These are phyloP conservation scores for Trichosporon sp. DNA, from an alignment of 1,284 basidiomycete genomes.

Conservation along the genomic window DNA sequence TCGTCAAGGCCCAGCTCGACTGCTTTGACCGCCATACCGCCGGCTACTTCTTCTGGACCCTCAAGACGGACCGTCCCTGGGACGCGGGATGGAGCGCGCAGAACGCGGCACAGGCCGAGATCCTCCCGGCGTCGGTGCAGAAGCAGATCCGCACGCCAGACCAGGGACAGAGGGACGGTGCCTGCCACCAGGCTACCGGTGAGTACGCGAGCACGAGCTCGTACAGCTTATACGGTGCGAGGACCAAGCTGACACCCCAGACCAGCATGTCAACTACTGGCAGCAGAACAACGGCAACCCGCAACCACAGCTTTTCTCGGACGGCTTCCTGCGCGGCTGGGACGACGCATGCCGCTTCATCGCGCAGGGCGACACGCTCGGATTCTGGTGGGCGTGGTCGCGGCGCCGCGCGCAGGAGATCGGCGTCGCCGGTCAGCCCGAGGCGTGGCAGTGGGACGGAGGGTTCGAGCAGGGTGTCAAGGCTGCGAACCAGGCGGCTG, in stretches of 20 bases:
- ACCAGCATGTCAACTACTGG: constrained; percentile 59
- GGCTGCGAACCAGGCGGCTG: constrained; percentile 14
- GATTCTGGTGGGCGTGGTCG: constrained; percentile 59
- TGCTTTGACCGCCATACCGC: constrained; percentile 62
- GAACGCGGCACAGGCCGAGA: constrained; percentile 61
- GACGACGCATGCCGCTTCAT: constrained; percentile 60
- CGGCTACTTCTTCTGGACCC: constrained; percentile 86
- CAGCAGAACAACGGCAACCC: constrained; percentile 50
- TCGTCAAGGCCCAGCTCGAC: constrained; percentile 62
- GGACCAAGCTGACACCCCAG: constrained; percentile 41
- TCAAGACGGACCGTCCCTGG: constrained; percentile 64
- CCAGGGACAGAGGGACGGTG: constrained; percentile 45
- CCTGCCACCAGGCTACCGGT: constrained; percentile 51
- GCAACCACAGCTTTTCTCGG: constrained; percentile 62
- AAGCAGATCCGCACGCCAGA: constrained; percentile 25
- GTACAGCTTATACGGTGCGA: too few relatives aligned
- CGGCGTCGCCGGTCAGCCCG: constrained; percentile 38
- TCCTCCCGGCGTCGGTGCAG: constrained; percentile 57
- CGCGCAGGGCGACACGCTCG: constrained; percentile 52
- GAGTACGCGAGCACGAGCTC: constrained; percentile 25
- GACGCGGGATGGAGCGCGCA: constrained; percentile 73
- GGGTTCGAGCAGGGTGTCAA: constrained; percentile 55
- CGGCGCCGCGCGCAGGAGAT: constrained; percentile 54
- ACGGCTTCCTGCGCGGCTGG: constrained; percentile 66
- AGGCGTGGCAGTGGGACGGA: constrained; percentile 63